Percentiles rank a stretch among this genome's conserved stretches.
Evolutionary conservation across 2,329 filamentous ascomycete species (phyloP).

Genomic region (Pseudogymnoascus sp.): DNA sequence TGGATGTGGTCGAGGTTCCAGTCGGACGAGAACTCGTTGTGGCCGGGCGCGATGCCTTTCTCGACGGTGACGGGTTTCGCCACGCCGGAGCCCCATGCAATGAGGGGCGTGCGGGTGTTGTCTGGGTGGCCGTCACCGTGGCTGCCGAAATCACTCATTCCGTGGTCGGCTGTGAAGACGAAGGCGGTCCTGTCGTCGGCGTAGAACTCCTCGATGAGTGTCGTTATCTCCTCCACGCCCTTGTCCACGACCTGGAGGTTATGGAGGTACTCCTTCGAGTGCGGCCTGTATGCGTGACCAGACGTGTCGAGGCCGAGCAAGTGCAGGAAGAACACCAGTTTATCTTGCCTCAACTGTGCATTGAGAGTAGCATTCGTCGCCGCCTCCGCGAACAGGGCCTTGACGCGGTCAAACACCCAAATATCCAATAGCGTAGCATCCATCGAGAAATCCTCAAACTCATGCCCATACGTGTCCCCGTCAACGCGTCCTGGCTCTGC

Average conservation of each 20-base stretch:
- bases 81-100: conserved; percentile 89
- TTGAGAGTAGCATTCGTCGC: conserved; percentile 69
- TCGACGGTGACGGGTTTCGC: conserved; percentile 60
- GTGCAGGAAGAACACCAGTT: conserved; percentile 91
- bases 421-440: conserved; percentile 75
- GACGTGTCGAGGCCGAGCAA: conserved; percentile 86
- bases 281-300: conserved; percentile 79
- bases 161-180: conserved; percentile 95
- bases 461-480: conserved; percentile 74
- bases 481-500: conserved; percentile 81
- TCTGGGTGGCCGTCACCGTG: conserved; percentile 97
- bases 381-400: conserved; percentile 75
- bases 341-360: conserved; percentile 68
- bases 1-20: conserved; percentile 77
- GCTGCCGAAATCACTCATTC: conserved; percentile 99
- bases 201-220: conserved; percentile 81
- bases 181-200: conserved; percentile 79
- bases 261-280: conserved; percentile 88
- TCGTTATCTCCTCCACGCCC: conserved; percentile 76
- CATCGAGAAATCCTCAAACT: conserved; percentile 83
- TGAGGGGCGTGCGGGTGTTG: conserved; percentile 88
- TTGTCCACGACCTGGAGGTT: conserved; percentile 93
- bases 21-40: conserved; percentile 85
- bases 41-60: conserved; percentile 60
- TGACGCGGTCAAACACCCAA: conserved; percentile 95